Conservation (phyloP, 2,329 filamentous ascomycete genomes). For the Graphilbum ipis-grandicollis region DNA sequence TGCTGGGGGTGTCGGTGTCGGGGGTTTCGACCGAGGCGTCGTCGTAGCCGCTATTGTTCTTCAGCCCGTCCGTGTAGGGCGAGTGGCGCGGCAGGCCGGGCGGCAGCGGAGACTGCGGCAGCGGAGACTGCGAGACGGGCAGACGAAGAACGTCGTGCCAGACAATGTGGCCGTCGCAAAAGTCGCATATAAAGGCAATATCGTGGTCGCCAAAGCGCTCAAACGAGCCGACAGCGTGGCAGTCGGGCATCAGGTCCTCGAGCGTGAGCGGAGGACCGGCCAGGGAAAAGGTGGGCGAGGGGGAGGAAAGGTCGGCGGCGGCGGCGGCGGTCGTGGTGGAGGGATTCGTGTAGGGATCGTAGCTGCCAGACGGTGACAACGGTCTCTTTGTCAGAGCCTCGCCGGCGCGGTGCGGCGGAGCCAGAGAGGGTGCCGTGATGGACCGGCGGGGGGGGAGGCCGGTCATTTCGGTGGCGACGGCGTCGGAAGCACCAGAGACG, state of each 20-base stretch:
- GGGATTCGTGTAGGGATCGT: too few species aligned
- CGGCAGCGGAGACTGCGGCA: conserved; percentile 2
- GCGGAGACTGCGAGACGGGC: conserved; percentile 23
- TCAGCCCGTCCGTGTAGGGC: background rate
- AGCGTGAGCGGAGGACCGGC: too few species aligned
- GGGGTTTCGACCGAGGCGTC: background rate
- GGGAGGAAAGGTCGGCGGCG: background rate
- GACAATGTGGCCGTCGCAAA: conserved; percentile 40
- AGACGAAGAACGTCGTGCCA: conserved; percentile 39
- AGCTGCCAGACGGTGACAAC: too few species aligned
- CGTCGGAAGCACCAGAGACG: conserved; percentile 2
- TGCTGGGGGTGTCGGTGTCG: conserved; percentile 1
- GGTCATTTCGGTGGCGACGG: conserved; percentile 6
- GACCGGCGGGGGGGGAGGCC: conserved; percentile 1
- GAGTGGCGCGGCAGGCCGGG: background rate
- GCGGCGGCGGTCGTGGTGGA: background rate
- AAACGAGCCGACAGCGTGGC: conserved; percentile 35
- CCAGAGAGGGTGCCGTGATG: background rate
- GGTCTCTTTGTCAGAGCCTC: too few species aligned
- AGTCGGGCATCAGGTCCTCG: conserved; percentile 30
- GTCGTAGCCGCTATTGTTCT: background rate
- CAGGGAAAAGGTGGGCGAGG: too few species aligned
- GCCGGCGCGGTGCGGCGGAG: background rate
- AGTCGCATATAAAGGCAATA: conserved; percentile 42
- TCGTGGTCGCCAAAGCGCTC: conserved; percentile 36